phyloP scores from a whole-genome alignment of 1,284 basidiomycete genomes.

The Phenoliferia sp. region DNA sequence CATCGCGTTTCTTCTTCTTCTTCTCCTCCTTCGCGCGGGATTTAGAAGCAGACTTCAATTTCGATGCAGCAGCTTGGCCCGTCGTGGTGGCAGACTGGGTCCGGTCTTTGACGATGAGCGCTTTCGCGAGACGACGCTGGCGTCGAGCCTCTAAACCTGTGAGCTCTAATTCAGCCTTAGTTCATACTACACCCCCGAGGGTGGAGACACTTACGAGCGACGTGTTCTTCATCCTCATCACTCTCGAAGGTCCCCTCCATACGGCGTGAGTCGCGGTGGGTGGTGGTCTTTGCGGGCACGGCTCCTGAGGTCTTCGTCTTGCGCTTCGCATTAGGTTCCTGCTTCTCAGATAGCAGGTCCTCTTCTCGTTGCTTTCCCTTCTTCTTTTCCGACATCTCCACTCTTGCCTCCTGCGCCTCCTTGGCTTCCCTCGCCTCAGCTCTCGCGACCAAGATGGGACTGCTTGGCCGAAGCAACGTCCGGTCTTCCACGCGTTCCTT shows the following conservation, averaged over 20 bases:
- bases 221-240: slow-evolving; percentile 17
- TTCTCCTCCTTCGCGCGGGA: neutral
- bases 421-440: neutral
- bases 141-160: slow-evolving; percentile 19
- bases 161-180: too few species aligned
- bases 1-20: neutral
- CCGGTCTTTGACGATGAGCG: slow-evolving; percentile 27
- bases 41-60: neutral
- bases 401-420: neutral
- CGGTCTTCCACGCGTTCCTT: neutral
- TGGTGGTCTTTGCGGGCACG: neutral
- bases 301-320: neutral
- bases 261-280: too few species aligned
- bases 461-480: neutral
- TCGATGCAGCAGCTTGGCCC: slow-evolving; percentile 6
- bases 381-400: neutral
- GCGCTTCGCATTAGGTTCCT: neutral
- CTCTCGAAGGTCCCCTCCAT: neutral
- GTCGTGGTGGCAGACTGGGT: slow-evolving; percentile 13
- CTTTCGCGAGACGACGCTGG: slow-evolving; percentile 21
- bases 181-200: too few species aligned
- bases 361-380: slow-evolving; percentile 1
- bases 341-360: slow-evolving; percentile 4
- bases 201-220: slow-evolving; percentile 18
- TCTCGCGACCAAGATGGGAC: slow-evolving; percentile 8